phyloP scores from a whole-genome alignment of 495 filamentous ascomycete species.

The Aspergillus cavernicola region DNA sequence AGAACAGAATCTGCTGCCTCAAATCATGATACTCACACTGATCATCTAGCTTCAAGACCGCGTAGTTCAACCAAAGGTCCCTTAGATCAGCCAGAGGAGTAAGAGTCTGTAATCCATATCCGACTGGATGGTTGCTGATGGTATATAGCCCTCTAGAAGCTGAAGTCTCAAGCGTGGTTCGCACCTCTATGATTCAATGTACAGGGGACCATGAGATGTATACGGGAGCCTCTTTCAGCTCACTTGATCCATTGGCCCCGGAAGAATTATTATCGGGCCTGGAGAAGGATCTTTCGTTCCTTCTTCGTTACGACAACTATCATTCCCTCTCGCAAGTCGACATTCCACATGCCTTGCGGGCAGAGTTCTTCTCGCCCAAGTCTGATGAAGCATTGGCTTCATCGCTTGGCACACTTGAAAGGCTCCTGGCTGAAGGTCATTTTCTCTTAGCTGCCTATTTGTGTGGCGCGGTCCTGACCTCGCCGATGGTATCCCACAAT shows the following conservation, averaged over 20 bases:
- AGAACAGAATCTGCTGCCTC: conserved; percentile 13
- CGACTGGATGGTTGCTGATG: conserved; percentile 16
- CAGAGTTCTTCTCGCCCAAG: conserved; percentile 36
- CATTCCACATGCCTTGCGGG: conserved; percentile 61
- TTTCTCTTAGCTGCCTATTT: conserved; percentile 57
- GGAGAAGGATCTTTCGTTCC: conserved; percentile 72
- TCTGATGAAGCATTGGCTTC: conserved; percentile 36
- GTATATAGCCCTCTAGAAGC: conserved; percentile 24
- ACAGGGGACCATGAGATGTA: conserved; percentile 16
- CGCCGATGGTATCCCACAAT: conserved; percentile 45
- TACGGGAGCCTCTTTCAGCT: conserved; percentile 27
- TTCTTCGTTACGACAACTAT: conserved; percentile 75
- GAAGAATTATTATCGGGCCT: conserved; percentile 34
- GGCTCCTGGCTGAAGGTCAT: conserved; percentile 67
- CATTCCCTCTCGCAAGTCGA: conserved; percentile 68
- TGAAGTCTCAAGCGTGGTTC: conserved; percentile 8
- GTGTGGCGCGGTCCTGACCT: conserved; percentile 37
- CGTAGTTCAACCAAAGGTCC: conserved; percentile 52
- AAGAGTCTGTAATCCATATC: conserved; percentile 16
- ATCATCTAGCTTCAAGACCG: conserved; percentile 38
- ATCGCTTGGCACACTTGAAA: conserved; percentile 50
- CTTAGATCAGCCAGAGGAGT: conserved; percentile 48
- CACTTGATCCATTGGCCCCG: conserved; percentile 32
- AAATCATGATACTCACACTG: conserved; percentile 6
- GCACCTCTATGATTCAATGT: conserved; percentile 14